Evolutionary conservation across 768 basidiomycete species (phyloP).

Genomic region (Lactifluus piperatus): DNA sequence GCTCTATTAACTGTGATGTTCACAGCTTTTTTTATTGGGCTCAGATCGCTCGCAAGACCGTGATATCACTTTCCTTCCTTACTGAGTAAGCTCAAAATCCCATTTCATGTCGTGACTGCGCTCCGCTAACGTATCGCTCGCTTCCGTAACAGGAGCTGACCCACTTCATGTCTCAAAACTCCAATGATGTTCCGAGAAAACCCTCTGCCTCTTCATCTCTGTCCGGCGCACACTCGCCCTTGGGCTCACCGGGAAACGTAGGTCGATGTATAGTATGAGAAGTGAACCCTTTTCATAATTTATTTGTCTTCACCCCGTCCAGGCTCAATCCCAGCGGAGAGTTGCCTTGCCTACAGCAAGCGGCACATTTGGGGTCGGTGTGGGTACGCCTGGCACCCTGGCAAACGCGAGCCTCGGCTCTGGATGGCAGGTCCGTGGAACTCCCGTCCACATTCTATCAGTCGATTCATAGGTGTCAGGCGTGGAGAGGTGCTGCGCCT

Average conservation of each 20-base stretch:
- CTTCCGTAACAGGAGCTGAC: constrained; percentile 12
- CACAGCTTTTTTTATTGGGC: not conserved
- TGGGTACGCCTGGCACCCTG: constrained; percentile 38
- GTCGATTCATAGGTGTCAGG: constrained; percentile 31
- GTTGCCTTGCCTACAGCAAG: constrained; percentile 33
- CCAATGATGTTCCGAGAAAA: constrained; percentile 41
- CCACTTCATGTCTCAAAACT: constrained; percentile 25
- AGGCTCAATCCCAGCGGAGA: constrained; percentile 40
- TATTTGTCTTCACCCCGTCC: constrained; percentile 2
- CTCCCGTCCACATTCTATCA: constrained; percentile 25
- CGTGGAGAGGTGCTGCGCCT: constrained; percentile 47
- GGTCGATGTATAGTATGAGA: constrained; percentile 18
- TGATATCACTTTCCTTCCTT: not conserved
- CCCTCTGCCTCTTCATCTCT: constrained; percentile 63
- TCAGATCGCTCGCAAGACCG: not conserved
- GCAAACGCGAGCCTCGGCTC: constrained; percentile 40
- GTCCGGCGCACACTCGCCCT: constrained; percentile 54
- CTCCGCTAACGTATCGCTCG: not conserved
- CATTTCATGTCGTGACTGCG: not conserved
- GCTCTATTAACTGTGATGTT: not conserved
- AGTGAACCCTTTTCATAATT: constrained; percentile 11
- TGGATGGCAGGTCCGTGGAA: constrained; percentile 55
- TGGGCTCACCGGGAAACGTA: constrained; percentile 52
- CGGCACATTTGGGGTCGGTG: constrained; percentile 46
- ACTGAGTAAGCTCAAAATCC: not conserved